Evolutionary conservation across 495 filamentous ascomycete genomes (phyloP), one percentile per base, ranked within the genome.

Genomic region (Annulohypoxylon stygium): DNA sequence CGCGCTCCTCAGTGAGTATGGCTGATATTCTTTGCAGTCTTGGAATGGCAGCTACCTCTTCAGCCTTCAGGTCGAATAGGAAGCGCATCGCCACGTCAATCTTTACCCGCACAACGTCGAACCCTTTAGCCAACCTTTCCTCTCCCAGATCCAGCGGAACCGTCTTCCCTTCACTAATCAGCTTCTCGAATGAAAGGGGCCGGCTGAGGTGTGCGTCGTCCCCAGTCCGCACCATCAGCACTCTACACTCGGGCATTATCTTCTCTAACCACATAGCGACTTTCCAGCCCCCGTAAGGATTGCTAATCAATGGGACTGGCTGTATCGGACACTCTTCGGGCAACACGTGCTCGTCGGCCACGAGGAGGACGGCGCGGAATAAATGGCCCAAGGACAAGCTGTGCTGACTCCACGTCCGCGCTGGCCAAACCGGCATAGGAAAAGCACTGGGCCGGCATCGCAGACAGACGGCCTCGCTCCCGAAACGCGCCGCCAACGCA

Each of bases 191-290:
- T 34, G 71, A 73, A 37, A 73, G 54, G 48, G 71, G 71, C 51
- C 65, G 57, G 65, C 71, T 73, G 11, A 73, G 59, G 69, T 73
- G 71, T 58, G 65, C 71, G 53, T 73, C 71, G 65, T 69, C 65
- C 47, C 71, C 71, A 61, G 71, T 73, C 60, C 65, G 71, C 59
- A 73, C 71, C 71, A 73, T 73, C 63, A 73, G 41, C 61, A 73
- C 65, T 54, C 60, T 37, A 43, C 65, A 69, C 71, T 73, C 71
- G 16, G 71, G 71, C 71, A 73, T 73, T 54, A 73, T 47, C 61
- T 61, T 61, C 59, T 73, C 71, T 47, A 73, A 65, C 71, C 71
- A 69, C 26, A 59, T 65, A 23, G 59, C 59, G 20, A 57, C 41
- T 59, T 67, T 55, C 63, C 36, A 26, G 48, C 7, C 39, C 50